These are phyloP conservation scores for Thuja plicata DNA, from an alignment of 83 land plant species.

Conservation along the genomic window DNA sequence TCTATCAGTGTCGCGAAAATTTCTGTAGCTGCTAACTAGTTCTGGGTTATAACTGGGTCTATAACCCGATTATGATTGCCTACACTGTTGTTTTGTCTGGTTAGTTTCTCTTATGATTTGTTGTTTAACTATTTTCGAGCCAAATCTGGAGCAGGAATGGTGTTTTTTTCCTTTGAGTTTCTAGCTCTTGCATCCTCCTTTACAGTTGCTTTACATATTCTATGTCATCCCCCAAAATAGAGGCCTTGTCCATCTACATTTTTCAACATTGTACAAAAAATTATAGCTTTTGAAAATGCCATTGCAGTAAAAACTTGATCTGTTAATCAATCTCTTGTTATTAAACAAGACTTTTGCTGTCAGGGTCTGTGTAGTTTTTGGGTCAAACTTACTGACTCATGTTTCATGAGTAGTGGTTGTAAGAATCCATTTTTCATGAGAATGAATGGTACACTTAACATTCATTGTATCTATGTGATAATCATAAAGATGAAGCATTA, in stretches of 20 bases:
- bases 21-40: slow-evolving; percentile 9
- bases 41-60: no score
- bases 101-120: slow-evolving; percentile 4
- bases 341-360: no score
- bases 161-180: slow-evolving; percentile 19
- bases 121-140: slow-evolving; percentile 4
- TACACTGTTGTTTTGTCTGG: background rate
- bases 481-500: no score
- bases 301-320: background rate
- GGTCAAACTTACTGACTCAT: no score
- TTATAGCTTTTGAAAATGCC: background rate
- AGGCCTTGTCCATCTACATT: slow-evolving; percentile 73
- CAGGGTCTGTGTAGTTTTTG: no score
- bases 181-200: slow-evolving; percentile 56
- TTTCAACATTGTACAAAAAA: background rate
- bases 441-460: no score
- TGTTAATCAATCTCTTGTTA: no score
- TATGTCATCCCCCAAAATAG: slow-evolving; percentile 69
- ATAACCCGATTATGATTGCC: no score
- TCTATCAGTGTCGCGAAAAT: background rate
- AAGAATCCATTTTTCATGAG: no score
- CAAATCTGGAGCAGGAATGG: background rate
- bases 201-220: slow-evolving; percentile 68
- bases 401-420: no score
- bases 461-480: no score